These are phyloP conservation scores for Cryptococcus amylolentus DNA, from an alignment of 1,284 basidiomycete species.

Conservation along the genomic window DNA sequence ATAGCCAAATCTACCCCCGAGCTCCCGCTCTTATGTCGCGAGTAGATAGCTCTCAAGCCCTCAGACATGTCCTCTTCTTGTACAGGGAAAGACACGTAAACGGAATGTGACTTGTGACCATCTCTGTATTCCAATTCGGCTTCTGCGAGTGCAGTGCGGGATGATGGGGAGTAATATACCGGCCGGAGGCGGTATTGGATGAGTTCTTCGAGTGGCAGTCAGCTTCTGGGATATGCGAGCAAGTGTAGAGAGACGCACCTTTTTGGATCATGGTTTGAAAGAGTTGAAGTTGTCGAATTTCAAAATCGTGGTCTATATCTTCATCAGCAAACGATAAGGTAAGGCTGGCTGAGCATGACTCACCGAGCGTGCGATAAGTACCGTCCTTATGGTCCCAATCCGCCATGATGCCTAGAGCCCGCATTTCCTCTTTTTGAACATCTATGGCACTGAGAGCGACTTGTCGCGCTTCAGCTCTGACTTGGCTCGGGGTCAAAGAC, in stretches of 20 bases:
- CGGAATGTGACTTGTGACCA: slow-evolving; percentile 79
- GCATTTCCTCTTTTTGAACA: slow-evolving; percentile 76
- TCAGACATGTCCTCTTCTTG: slow-evolving; percentile 33
- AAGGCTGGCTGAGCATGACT: slow-evolving; percentile 22
- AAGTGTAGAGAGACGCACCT: slow-evolving; percentile 52
- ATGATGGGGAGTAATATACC: slow-evolving; percentile 94
- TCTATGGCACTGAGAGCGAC: slow-evolving; percentile 75
- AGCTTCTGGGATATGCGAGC: neutral
- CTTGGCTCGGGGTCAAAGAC: slow-evolving; percentile 59
- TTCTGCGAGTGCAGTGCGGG: slow-evolving; percentile 89
- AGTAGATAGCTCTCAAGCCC: slow-evolving; percentile 24
- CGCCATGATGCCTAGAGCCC: slow-evolving; percentile 84
- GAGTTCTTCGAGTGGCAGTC: slow-evolving; percentile 58
- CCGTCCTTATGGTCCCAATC: slow-evolving; percentile 70
- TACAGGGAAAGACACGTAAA: slow-evolving; percentile 76
- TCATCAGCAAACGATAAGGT: neutral
- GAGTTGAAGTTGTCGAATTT: slow-evolving; percentile 80
- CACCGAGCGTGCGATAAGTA: slow-evolving; percentile 84
- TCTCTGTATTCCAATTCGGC: slow-evolving; percentile 91
- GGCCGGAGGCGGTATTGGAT: slow-evolving; percentile 68
- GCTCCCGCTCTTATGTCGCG: neutral
- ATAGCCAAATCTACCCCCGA: slow-evolving; percentile 62
- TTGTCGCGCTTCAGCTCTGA: slow-evolving; percentile 67
- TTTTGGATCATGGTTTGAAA: slow-evolving; percentile 86
- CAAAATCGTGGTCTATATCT: slow-evolving; percentile 71